Percentiles rank a stretch among this genome's conserved stretches.
Evolutionary conservation across 257 asterid genomes (phyloP).

Genomic region (Anisodus tanguticus): DNA sequence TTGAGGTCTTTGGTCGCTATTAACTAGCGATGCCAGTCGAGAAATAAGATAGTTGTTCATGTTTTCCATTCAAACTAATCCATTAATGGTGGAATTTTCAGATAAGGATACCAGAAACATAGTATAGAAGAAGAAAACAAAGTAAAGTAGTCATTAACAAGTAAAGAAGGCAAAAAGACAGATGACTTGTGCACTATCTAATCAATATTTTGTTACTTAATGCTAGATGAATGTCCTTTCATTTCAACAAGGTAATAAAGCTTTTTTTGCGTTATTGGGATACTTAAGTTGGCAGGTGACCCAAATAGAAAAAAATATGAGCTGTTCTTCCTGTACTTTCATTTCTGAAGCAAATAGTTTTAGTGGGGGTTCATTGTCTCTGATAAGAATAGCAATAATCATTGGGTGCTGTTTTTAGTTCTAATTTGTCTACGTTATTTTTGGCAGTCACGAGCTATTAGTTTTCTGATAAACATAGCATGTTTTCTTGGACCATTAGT

Average conservation of each 20-base stretch:
- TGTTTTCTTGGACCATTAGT: slow-evolving; percentile 2
- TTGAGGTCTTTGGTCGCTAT: too few species aligned
- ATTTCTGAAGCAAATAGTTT: background rate
- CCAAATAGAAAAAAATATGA: background rate
- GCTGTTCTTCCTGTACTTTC: background rate
- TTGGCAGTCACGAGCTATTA: background rate
- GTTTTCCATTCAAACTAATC: too few species aligned
- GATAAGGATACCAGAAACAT: too few species aligned
- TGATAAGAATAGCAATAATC: background rate
- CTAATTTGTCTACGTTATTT: background rate
- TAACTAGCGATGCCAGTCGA: too few species aligned
- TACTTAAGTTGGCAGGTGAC: background rate
- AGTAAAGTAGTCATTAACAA: too few species aligned
- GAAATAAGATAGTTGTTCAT: too few species aligned
- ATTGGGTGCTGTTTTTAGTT: background rate
- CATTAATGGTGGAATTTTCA: too few species aligned
- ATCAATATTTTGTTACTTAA: background rate
- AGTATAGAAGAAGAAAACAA: too few species aligned
- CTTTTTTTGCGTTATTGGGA: background rate
- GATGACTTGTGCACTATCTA: background rate
- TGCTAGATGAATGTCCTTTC: background rate
- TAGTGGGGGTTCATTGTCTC: background rate
- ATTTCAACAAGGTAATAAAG: background rate
- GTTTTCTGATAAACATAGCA: too few species aligned
- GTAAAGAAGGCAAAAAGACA: background rate